A percentile compares a stretch with the other conserved stretches of the same genome.
Evolutionary conservation across 768 basidiomycete species (phyloP).

Genomic region (Lactarius sp.): DNA sequence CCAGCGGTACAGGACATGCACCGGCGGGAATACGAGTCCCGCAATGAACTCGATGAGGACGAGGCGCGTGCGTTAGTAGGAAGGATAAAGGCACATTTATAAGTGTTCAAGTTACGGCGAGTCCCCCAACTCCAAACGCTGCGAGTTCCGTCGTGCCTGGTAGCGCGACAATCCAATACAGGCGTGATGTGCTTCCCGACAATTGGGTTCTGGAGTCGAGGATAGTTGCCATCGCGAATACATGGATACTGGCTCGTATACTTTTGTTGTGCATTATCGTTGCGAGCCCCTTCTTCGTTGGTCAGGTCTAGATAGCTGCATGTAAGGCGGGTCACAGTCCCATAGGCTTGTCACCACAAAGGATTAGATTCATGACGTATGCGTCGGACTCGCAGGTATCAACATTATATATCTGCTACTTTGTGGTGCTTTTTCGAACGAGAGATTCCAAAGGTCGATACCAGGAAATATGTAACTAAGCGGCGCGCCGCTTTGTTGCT

Average conservation of each 20-base stretch:
- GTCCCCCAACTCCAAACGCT: neutral
- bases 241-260: neutral
- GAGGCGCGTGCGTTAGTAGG: conserved; percentile 44
- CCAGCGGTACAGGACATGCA: conserved; percentile 53
- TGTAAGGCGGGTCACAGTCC: too few relatives aligned
- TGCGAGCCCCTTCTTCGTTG: neutral
- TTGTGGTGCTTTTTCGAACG: neutral
- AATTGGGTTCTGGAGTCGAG: neutral
- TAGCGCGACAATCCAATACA: neutral
- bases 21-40: conserved; percentile 50
- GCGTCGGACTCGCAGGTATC: neutral
- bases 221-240: neutral
- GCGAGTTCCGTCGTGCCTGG: neutral
- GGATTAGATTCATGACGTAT: neutral
- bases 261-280: neutral
- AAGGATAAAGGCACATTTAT: conserved; percentile 35
- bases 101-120: neutral
- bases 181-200: neutral
- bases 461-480: too few relatives aligned
- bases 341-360: neutral
- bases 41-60: conserved; percentile 56
- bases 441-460: neutral
- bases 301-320: neutral
- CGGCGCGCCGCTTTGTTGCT: too few relatives aligned
- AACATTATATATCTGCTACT: neutral